Conservation (phyloP, 1,284 basidiomycete species). For the Kalmanozyma brasiliensis region DNA sequence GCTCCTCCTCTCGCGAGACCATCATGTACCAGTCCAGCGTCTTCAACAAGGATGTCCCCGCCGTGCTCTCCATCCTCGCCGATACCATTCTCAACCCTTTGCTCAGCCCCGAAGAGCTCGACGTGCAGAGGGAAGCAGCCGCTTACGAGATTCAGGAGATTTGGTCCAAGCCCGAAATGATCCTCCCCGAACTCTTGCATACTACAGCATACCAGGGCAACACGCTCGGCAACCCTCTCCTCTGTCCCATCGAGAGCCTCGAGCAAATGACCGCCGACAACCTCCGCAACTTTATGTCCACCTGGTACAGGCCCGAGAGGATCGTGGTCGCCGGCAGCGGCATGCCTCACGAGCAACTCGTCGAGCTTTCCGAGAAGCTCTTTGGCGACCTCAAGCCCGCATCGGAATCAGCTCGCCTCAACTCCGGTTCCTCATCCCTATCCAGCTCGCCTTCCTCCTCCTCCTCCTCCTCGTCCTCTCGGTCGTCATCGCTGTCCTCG, state of each 20-base stretch:
- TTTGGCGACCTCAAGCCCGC: slow-evolving; percentile 75
- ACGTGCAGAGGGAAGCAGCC: slow-evolving; percentile 84
- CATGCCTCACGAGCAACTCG: slow-evolving; percentile 86
- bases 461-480: slow-evolving; percentile 71
- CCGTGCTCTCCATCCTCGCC: slow-evolving; percentile 86
- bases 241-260: slow-evolving; percentile 88
- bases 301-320: slow-evolving; percentile 90
- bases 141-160: slow-evolving; percentile 93
- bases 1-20: slow-evolving; percentile 88
- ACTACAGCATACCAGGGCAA: slow-evolving; percentile 81
- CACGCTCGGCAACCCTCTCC: slow-evolving; percentile 86
- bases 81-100: slow-evolving; percentile 87
- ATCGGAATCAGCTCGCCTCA: slow-evolving; percentile 12
- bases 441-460: slow-evolving; percentile 36
- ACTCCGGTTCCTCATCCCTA: slow-evolving; percentile 18
- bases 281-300: slow-evolving; percentile 77
- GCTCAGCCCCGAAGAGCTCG: slow-evolving; percentile 82
- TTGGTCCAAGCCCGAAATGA: slow-evolving; percentile 88
- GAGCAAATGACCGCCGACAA: slow-evolving; percentile 76
- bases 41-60: slow-evolving; percentile 83
- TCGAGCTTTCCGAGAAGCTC: slow-evolving; percentile 82
- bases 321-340: slow-evolving; percentile 95
- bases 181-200: slow-evolving; percentile 92
- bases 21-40: slow-evolving; percentile 99
- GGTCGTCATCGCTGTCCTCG: slow-evolving; percentile 63